Base-by-base conservation (phyloP, 208 protist genomes). In the Lotmaria passim region DNA sequence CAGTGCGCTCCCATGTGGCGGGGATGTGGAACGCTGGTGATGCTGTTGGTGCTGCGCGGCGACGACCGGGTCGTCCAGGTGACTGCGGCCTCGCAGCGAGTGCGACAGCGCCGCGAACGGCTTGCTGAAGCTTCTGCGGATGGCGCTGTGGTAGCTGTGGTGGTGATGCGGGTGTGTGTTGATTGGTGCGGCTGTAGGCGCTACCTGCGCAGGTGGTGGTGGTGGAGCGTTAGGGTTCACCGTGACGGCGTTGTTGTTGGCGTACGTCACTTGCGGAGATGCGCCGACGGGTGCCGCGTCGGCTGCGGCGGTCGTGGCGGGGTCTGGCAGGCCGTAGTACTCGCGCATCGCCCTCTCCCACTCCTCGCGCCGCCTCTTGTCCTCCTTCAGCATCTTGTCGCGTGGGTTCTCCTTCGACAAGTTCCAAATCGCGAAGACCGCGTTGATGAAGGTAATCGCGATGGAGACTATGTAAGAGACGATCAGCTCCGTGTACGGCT, bases 381-480 rank as follows among this genome's bases (percentile, higher is more conserved):
- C 78, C 70, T 82, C 70, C 48, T 66, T 73, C 59, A 93, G 11
- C 50, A 91, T 58, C 36, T 48, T 46, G 36, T 93, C 74, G 6
- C 76, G 73, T 33, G 91, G 91, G 62, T 91, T 91, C 43, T 91
- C 50, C 50, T 79, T 75, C 11, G 56, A 69, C 36, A 87, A 58
- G 52, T 93, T 84, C 56, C 66, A 77, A 39, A 87, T 28, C 7
- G 84, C 76, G 19, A 89, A 76, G 33, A 92, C 14, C 0, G 56
- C 50, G 66, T 93, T 93, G 44, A 89, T 62, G 36, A 69, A 62
- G 2, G 67, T 69, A 24, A 87, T 36, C 36, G 19, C 53, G 2
- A 93, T 62, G 15, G 88, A 86, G n/a, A 83, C 50, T 31, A 85
- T 84, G 71, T 84, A 91, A 3, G 79, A 86, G 11, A 93, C 74